Evolutionary conservation across 2,329 filamentous ascomycete species (phyloP).

Genomic region (Claviceps paspali): DNA sequence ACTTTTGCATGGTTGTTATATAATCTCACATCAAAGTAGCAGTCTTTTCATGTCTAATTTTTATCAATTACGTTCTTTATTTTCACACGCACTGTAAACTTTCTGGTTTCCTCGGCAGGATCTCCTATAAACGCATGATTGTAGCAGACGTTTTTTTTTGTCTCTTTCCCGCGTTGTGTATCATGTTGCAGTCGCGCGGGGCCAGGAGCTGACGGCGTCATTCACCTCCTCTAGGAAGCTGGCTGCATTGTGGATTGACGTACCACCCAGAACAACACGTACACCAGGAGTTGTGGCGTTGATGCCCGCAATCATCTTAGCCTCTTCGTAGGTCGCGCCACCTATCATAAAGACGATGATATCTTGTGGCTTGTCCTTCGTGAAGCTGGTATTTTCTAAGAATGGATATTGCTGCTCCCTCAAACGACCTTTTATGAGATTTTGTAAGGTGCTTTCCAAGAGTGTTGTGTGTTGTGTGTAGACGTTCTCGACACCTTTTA

Average conservation of each 20-base stretch:
- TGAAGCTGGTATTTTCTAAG: slow-evolving; percentile 73
- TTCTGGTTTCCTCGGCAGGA: no score
- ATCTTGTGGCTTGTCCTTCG: slow-evolving; percentile 90
- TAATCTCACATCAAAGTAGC: no score
- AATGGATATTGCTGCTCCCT: slow-evolving; percentile 86
- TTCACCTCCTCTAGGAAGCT: slow-evolving; percentile 87
- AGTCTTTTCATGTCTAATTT: no score
- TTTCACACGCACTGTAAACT: no score
- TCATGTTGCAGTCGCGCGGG: no score
- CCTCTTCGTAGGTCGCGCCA: slow-evolving; percentile 90
- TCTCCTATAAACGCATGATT: no score
- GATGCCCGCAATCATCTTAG: slow-evolving; percentile 87
- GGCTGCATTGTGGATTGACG: slow-evolving; percentile 71
- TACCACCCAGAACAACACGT: slow-evolving; percentile 78
- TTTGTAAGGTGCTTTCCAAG: slow-evolving; percentile 75
- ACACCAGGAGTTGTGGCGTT: slow-evolving; percentile 84
- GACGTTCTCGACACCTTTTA: slow-evolving; percentile 96
- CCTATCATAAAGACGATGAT: slow-evolving; percentile 91
- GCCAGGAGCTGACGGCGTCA: slow-evolving; percentile 76
- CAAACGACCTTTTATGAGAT: slow-evolving; percentile 80
- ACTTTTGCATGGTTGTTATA: no score
- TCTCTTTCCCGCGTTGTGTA: no score
- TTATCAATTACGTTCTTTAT: no score
- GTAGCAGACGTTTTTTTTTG: no score
- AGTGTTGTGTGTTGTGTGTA: slow-evolving; percentile 94